phyloP scores from a whole-genome alignment of 2,329 filamentous ascomycete species.

The Penicillium sp. region DNA sequence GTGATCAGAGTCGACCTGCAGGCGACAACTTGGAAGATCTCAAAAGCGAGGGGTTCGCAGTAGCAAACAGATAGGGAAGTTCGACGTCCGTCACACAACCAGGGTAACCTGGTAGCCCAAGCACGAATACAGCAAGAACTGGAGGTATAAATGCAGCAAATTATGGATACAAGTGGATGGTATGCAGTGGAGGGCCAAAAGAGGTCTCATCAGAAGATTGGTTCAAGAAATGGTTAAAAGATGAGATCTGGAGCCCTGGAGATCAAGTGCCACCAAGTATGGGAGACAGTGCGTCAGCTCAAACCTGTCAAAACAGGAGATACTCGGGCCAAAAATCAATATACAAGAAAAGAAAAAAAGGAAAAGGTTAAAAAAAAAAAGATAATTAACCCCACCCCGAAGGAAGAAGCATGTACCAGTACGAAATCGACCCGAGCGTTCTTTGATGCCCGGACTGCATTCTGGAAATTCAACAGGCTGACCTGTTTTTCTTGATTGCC shows the following conservation, averaged over 20 bases:
- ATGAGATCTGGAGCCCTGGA: slow-evolving; percentile 5
- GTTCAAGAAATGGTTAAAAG: neutral
- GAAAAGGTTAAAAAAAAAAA: neutral
- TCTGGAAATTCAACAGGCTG: no score
- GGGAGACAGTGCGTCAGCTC: neutral
- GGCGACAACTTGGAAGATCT: slow-evolving; percentile 5
- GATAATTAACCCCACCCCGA: neutral
- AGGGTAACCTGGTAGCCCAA: slow-evolving; percentile 18
- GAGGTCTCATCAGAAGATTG: slow-evolving; percentile 8
- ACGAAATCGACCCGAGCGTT: neutral
- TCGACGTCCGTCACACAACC: slow-evolving; percentile 19
- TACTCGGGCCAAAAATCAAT: neutral
- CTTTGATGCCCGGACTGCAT: no score
- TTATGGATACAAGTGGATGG: slow-evolving; percentile 6
- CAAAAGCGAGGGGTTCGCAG: slow-evolving; percentile 3
- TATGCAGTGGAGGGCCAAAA: slow-evolving; percentile 4
- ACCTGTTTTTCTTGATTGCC: no score
- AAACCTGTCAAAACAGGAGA: neutral
- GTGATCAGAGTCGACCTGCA: slow-evolving; percentile 14
- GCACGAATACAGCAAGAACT: slow-evolving; percentile 14
- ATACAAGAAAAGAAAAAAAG: neutral
- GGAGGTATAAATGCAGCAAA: neutral
- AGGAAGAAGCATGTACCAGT: neutral
- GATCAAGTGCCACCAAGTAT: neutral
- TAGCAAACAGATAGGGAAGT: slow-evolving; percentile 11